These are phyloP conservation scores for Nidula microcarpa DNA, from an alignment of 768 basidiomycete species.

Conservation along the genomic window DNA sequence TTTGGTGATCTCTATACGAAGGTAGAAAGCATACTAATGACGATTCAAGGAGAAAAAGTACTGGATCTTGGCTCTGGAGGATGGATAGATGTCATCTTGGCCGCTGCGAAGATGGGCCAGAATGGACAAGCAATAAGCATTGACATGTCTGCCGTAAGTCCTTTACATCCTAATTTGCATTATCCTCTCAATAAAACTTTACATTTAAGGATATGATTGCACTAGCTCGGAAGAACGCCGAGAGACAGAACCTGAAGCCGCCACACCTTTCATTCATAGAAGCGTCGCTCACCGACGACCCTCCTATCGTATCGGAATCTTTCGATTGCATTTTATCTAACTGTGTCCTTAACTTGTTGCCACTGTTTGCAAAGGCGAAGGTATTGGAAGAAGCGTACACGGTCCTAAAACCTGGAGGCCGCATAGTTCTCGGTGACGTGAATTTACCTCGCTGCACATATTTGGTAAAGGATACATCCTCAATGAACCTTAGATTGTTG, in stretches of 20 bases:
- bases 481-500: constrained; percentile 34
- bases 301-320: constrained; percentile 44
- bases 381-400: constrained; percentile 44
- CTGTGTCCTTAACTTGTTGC: constrained; percentile 52
- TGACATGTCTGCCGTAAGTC: constrained; percentile 44
- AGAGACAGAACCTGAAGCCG: constrained; percentile 33
- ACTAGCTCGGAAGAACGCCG: constrained; percentile 43
- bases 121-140: constrained; percentile 51
- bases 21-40: too few species aligned
- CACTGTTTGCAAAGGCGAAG: constrained; percentile 32
- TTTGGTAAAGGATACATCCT: not conserved
- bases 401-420: constrained; percentile 53
- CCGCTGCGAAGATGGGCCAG: constrained; percentile 45
- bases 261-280: constrained; percentile 50
- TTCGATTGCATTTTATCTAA: constrained; percentile 58
- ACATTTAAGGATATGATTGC: constrained; percentile 44
- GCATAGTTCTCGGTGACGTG: constrained; percentile 51
- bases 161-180: not conserved
- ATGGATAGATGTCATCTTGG: constrained; percentile 53
- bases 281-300: constrained; percentile 31
- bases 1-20: not conserved
- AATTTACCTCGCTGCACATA: constrained; percentile 3
- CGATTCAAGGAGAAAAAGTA: constrained; percentile 54
- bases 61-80: constrained; percentile 58
- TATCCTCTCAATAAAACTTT: not conserved